phyloP scores from a whole-genome alignment of 257 asterid genomes.

The Solanum dulcamara region DNA sequence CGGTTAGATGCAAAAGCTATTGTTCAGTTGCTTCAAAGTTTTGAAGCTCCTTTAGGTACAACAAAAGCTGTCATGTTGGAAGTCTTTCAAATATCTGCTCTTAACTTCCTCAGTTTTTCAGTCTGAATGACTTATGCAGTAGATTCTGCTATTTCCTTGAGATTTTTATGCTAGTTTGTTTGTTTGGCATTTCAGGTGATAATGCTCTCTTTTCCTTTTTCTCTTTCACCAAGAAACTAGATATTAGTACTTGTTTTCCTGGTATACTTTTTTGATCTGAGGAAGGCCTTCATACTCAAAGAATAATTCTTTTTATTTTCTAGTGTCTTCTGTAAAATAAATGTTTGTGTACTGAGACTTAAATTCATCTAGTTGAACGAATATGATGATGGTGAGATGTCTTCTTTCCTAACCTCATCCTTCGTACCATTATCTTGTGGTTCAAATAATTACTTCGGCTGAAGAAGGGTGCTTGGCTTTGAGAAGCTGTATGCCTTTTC shows the following conservation, averaged over 20 bases:
- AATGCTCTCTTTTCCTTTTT: not conserved
- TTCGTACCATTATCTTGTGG: not conserved
- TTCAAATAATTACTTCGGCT: not conserved
- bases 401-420: not conserved
- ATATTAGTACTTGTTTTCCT: not conserved
- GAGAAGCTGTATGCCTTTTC: not conserved
- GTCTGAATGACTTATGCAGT: not conserved
- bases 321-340: not conserved
- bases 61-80: not conserved
- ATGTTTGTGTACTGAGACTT: not conserved
- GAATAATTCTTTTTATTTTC: not conserved
- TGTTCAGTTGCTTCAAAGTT: conserved; percentile 56
- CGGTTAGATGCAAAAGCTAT: conserved; percentile 70
- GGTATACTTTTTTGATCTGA: not conserved
- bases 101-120: not conserved
- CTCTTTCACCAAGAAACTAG: not conserved
- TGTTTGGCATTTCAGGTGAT: not conserved
- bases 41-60: conserved; percentile 67
- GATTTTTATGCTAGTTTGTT: not conserved
- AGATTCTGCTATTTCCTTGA: not conserved
- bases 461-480: not conserved
- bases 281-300: not conserved
- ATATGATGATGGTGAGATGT: not conserved
- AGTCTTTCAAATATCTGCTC: not conserved
- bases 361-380: not conserved